Conservation (phyloP, 164 flowering plant species). For the Saururus chinensis region DNA sequence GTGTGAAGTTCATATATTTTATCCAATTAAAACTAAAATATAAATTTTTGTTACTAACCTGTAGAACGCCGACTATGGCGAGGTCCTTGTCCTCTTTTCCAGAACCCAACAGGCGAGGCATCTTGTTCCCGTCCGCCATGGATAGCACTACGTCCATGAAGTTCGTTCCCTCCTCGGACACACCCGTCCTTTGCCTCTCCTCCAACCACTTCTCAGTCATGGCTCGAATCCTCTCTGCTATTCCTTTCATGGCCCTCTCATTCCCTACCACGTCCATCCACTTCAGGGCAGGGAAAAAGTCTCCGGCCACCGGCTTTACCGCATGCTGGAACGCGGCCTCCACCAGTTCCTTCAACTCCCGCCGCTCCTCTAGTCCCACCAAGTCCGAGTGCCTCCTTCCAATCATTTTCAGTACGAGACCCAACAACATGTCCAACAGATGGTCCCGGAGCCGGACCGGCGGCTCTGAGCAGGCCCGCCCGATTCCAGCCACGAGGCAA, state of each 20-base stretch:
- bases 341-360: background rate
- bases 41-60: background rate
- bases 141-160: background rate
- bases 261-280: slow-evolving; percentile 12
- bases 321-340: background rate
- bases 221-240: background rate
- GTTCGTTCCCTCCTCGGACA: background rate
- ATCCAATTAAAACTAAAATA: too few species aligned
- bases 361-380: background rate
- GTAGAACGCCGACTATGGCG: background rate
- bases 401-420: background rate
- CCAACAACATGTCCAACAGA: background rate
- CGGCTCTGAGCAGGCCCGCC: background rate
- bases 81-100: background rate
- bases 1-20: too few species aligned
- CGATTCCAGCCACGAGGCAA: background rate
- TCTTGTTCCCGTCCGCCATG: background rate
- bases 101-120: background rate
- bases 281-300: slow-evolving; percentile 14
- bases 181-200: background rate
- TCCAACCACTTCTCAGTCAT: background rate
- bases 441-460: background rate
- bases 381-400: background rate
- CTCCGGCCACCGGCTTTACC: slow-evolving; percentile 11
- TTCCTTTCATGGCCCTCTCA: background rate